phyloP scores from a whole-genome alignment of 805 yeast species.

The Wickerhamomyces strasburgensis region DNA sequence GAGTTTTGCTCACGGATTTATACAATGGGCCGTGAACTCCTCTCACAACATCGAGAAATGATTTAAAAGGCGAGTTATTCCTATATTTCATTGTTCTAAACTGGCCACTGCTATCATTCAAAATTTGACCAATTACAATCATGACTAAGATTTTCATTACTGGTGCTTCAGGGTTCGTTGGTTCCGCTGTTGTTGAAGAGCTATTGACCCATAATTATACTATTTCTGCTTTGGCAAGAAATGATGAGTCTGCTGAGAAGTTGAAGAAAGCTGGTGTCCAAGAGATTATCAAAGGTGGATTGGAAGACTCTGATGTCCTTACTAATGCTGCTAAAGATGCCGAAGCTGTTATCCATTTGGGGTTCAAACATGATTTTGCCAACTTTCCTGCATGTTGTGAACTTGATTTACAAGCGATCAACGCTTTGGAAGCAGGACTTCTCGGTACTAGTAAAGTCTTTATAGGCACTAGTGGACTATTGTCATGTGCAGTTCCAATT shows the following conservation, averaged over 20 bases:
- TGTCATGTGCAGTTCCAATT: constrained; percentile 3
- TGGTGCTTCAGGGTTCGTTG: constrained; percentile 33
- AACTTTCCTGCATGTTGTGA: constrained; percentile 16
- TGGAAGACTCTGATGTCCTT: constrained; percentile 27
- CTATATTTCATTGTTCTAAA: no score
- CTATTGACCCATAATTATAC: constrained; percentile 24
- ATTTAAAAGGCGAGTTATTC: no score
- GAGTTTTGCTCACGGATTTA: no score
- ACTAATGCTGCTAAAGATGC: constrained; percentile 25
- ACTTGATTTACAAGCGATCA: constrained; percentile 26
- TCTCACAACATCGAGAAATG: no score
- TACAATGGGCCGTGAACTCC: no score
- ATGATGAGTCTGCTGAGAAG: constrained; percentile 26
- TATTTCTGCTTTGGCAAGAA: constrained; percentile 30
- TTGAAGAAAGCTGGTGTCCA: constrained; percentile 22
- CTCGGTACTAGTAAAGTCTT: constrained; percentile 28
- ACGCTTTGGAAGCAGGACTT: constrained; percentile 25
- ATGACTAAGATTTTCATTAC: constrained; percentile 31
- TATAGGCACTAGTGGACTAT: constrained; percentile 24
- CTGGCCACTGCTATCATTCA: no score
- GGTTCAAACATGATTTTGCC: constrained; percentile 29
- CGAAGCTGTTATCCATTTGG: constrained; percentile 35
- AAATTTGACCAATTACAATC: no score
- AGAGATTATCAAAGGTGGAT: constrained; percentile 26
- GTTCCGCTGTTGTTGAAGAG: constrained; percentile 20